phyloP scores from a whole-genome alignment of 2,329 filamentous ascomycete species.

The Fusarium sp. region DNA sequence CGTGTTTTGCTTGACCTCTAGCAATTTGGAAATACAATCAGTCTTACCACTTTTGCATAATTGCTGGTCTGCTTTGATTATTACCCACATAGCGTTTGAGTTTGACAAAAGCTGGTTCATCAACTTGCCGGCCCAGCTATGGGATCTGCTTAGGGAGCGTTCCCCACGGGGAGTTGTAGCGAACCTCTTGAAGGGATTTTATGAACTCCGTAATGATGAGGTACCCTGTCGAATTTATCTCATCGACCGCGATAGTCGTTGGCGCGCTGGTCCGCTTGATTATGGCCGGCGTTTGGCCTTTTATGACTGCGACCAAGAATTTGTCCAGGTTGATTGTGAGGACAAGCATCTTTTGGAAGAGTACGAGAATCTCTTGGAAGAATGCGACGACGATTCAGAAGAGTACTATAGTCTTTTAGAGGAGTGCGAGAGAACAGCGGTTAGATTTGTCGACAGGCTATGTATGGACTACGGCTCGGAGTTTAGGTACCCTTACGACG shows the following conservation, averaged over 20 bases:
- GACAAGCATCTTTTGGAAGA: background rate
- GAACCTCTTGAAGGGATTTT: background rate
- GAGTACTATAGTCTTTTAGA: too few relatives aligned
- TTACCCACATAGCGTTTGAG: background rate
- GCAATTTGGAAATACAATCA: background rate
- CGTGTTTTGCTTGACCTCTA: background rate
- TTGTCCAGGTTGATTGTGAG: background rate
- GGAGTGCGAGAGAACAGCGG: background rate
- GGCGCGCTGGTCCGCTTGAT: background rate
- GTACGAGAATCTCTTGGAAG: background rate
- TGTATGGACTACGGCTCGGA: too few relatives aligned
- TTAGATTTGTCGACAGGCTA: background rate
- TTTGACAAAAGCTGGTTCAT: background rate
- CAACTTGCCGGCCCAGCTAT: background rate
- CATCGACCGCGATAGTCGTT: background rate
- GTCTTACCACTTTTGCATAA: background rate
- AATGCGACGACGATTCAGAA: too few relatives aligned
- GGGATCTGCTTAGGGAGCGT: background rate
- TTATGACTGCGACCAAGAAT: conserved; percentile 5
- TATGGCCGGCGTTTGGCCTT: background rate
- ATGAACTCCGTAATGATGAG: background rate
- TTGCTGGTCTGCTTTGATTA: background rate
- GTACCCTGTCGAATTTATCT: background rate
- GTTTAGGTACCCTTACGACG: too few relatives aligned
- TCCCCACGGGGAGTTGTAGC: background rate